phyloP scores from a whole-genome alignment of 345 rosid species.

The Sapria himalayana region DNA sequence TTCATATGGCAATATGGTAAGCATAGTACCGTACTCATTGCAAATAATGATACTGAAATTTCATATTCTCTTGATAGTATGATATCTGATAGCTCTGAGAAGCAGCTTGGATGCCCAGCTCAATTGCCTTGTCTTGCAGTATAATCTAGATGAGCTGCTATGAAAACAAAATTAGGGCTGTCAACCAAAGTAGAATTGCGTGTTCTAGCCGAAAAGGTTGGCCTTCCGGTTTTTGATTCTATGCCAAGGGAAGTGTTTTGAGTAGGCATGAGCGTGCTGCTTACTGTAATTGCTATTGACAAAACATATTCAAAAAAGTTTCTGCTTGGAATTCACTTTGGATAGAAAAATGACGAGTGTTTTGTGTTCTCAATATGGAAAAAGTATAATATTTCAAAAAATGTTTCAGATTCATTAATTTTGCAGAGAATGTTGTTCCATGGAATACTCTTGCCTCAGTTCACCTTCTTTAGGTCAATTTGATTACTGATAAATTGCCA shows the following conservation, averaged over 20 bases:
- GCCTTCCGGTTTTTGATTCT: conserved; percentile 99
- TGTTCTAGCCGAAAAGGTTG: conserved; percentile 93
- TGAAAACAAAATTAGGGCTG: conserved; percentile 95
- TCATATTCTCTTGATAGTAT: conserved; percentile 94
- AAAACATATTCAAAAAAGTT: conserved; percentile 82
- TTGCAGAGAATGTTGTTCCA: too few species aligned
- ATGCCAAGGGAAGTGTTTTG: conserved; percentile 79
- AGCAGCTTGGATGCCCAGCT: conserved; percentile 85
- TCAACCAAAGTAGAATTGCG: conserved; percentile 98
- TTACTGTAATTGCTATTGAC: conserved; percentile 95
- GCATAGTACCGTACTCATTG: conserved; percentile 43
- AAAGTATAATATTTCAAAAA: conserved; percentile 67
- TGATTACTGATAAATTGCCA: conserved; percentile 97
- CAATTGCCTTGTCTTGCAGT: conserved; percentile 80
- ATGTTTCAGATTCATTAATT: conserved; percentile 76
- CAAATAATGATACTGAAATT: conserved; percentile 71
- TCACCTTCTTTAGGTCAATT: conserved; percentile 94
- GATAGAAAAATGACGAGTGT: conserved; percentile 98
- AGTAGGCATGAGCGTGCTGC: conserved; percentile 98
- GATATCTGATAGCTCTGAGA: conserved; percentile 12
- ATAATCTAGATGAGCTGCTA: conserved; percentile 82
- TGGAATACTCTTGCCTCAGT: conserved; percentile 30
- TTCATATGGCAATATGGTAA: conserved; percentile 83
- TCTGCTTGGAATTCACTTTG: conserved; percentile 83
- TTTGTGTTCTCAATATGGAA: conserved; percentile 61